phyloP scores from a whole-genome alignment of 2,329 filamentous ascomycete species.

The Fusarium ramigenum region DNA sequence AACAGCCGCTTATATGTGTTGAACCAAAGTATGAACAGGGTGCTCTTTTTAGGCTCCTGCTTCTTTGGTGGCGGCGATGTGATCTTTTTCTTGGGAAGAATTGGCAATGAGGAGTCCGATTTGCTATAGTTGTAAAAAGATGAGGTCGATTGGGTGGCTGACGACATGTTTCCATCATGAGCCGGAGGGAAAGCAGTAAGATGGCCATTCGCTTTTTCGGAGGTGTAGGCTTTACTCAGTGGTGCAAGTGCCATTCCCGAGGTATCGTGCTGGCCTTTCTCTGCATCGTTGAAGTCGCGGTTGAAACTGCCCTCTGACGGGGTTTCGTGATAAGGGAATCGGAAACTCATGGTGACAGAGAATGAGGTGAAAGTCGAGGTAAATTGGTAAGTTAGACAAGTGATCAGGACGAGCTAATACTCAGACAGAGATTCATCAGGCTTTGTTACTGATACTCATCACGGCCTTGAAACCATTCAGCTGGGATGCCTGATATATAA shows the following conservation, averaged over 20 bases:
- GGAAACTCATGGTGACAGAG: not conserved
- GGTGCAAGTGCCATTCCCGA: not conserved
- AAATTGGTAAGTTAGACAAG: accelerated
- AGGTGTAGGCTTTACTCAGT: too few species aligned
- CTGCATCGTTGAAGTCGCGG: not conserved
- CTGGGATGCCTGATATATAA: not conserved
- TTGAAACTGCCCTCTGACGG: not conserved
- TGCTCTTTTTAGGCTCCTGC: not conserved
- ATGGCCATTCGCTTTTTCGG: not conserved
- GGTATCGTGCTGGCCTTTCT: not conserved
- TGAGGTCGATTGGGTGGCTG: not conserved
- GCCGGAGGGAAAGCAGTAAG: not conserved
- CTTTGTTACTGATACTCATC: not conserved
- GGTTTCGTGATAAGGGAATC: not conserved
- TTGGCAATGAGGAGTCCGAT: not conserved
- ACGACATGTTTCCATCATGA: not conserved
- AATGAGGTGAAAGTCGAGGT: accelerated
- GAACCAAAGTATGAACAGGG: not conserved
- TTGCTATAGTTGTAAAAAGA: not conserved
- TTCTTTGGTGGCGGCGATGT: not conserved
- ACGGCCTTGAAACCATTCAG: accelerated
- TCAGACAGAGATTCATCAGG: too few species aligned
- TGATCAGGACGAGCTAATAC: not conserved
- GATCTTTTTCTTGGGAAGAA: not conserved
- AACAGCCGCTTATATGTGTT: not conserved